A percentile compares a stretch with the other conserved stretches of the same genome.
These are phyloP conservation scores for Paramecium bursaria DNA, from an alignment of 73 alveolate species.

Conservation along the genomic window DNA sequence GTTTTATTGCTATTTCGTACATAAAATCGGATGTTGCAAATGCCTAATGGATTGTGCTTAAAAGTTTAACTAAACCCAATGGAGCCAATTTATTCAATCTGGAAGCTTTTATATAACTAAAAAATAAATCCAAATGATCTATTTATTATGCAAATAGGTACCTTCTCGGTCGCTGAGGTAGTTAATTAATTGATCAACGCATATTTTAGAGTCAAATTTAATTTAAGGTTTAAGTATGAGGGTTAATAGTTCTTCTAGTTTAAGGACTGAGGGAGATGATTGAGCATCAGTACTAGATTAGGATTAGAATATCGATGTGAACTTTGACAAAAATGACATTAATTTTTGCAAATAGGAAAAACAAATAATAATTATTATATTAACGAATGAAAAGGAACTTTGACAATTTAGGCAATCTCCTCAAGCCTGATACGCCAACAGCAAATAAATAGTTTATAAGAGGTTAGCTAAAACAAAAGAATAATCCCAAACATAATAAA, in stretches of 20 bases:
- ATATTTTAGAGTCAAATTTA: slow-evolving; percentile 14
- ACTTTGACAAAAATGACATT: slow-evolving; percentile 54
- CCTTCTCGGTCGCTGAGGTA: slow-evolving; percentile 10
- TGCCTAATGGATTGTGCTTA: not conserved
- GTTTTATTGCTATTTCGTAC: slow-evolving; percentile 24
- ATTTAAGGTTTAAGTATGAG: not conserved
- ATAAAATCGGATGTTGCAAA: not conserved
- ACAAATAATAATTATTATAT: slow-evolving; percentile 2
- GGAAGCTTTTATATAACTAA: not conserved
- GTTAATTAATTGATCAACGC: not conserved
- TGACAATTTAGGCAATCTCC: too few species aligned
- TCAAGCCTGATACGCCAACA: too few species aligned
- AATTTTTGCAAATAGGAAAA: too few species aligned
- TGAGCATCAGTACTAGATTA: not conserved
- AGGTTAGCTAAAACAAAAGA: too few species aligned
- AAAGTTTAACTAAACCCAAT: not conserved
- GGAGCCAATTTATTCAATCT: not conserved
- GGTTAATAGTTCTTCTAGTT: not conserved
- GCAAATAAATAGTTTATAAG: too few species aligned
- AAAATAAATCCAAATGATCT: slow-evolving; percentile 20
- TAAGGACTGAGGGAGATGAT: not conserved
- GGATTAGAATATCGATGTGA: slow-evolving; percentile 20
- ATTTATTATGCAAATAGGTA: not conserved
- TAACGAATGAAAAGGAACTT: too few species aligned
- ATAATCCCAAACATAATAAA: too few species aligned